Percentiles rank a stretch among this genome's conserved stretches.
phyloP scores from a whole-genome alignment of 768 basidiomycete genomes.

The Termitomyces sp. region DNA sequence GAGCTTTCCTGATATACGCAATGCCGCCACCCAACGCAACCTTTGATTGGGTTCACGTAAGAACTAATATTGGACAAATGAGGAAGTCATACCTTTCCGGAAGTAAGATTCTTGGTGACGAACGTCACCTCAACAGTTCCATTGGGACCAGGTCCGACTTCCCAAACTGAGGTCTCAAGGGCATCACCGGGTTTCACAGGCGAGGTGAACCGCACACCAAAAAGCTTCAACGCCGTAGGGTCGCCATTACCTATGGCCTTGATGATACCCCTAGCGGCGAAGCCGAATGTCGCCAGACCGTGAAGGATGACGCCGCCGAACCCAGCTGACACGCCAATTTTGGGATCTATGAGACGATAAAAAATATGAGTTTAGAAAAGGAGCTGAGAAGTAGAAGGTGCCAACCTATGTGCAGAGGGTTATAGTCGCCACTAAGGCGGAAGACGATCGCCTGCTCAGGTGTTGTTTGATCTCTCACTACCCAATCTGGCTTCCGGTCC shows the following conservation, averaged over 20 bases:
- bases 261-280: constrained; percentile 73
- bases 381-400: too few relatives aligned
- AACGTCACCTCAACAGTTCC: constrained; percentile 60
- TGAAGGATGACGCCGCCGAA: constrained; percentile 87
- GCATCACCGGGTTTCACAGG: constrained; percentile 82
- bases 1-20: constrained; percentile 53
- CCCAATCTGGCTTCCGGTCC: constrained; percentile 55
- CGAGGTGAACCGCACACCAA: constrained; percentile 73
- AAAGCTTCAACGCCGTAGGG: constrained; percentile 56
- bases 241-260: constrained; percentile 56
- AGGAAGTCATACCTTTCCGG: constrained; percentile 44
- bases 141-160: constrained; percentile 59
- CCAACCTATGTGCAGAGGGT: constrained; percentile 69
- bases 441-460: constrained; percentile 66
- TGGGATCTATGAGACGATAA: constrained; percentile 47
- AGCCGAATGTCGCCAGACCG: constrained; percentile 78
- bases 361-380: neutral
- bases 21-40: constrained; percentile 55
- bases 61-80: neutral
- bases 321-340: constrained; percentile 63
- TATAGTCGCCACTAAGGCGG: constrained; percentile 76
- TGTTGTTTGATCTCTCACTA: constrained; percentile 55
- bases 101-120: constrained; percentile 51
- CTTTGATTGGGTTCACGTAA: constrained; percentile 19
- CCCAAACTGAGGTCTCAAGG: constrained; percentile 77